Percentiles rank a stretch among this genome's conserved stretches.
Evolutionary conservation across 1,284 basidiomycete species (phyloP).

Genomic region (Malassezia cuniculi): DNA sequence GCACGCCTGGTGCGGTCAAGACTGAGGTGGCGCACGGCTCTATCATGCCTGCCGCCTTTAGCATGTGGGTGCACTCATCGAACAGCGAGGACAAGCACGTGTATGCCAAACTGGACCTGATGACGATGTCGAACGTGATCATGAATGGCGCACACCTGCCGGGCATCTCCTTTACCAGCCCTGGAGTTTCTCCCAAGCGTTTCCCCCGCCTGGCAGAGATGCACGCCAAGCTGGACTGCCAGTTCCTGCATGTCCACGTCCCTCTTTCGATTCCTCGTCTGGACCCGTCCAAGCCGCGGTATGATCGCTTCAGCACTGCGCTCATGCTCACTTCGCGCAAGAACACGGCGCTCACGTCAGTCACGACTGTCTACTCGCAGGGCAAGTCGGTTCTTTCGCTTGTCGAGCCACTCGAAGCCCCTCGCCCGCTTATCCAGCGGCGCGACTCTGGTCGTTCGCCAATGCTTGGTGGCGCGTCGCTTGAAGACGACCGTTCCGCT

Average conservation of each 20-base stretch:
- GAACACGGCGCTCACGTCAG: slow-evolving; percentile 29
- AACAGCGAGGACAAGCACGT: slow-evolving; percentile 35
- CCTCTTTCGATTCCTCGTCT: slow-evolving; percentile 43
- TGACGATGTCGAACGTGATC: slow-evolving; percentile 26
- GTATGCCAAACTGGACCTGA: slow-evolving; percentile 36
- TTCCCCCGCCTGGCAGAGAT: slow-evolving; percentile 44
- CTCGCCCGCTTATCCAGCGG: slow-evolving; percentile 29
- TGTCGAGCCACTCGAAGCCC: slow-evolving; percentile 37
- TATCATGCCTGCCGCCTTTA: slow-evolving; percentile 39
- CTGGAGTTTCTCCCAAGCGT: slow-evolving; percentile 28
- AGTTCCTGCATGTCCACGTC: slow-evolving; percentile 46
- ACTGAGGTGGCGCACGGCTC: too few species aligned
- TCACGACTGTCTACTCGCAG: slow-evolving; percentile 46
- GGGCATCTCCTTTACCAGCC: slow-evolving; percentile 25
- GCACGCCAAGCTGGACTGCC: slow-evolving; percentile 44
- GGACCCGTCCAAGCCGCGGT: slow-evolving; percentile 25
- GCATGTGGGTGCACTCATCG: slow-evolving; percentile 41
- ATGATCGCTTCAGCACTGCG: slow-evolving; percentile 37
- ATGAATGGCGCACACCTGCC: slow-evolving; percentile 27
- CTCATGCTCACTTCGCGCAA: slow-evolving; percentile 36
- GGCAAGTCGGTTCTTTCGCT: slow-evolving; percentile 41
- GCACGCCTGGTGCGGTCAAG: too few species aligned
- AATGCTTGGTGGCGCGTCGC: not conserved
- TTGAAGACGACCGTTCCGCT: not conserved
- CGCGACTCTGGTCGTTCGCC: slow-evolving; percentile 12